Percentiles rank a stretch among this genome's conserved stretches.
Conservation (phyloP, 2,329 filamentous ascomycete genomes). For the Colletotrichum orbiculare region DNA sequence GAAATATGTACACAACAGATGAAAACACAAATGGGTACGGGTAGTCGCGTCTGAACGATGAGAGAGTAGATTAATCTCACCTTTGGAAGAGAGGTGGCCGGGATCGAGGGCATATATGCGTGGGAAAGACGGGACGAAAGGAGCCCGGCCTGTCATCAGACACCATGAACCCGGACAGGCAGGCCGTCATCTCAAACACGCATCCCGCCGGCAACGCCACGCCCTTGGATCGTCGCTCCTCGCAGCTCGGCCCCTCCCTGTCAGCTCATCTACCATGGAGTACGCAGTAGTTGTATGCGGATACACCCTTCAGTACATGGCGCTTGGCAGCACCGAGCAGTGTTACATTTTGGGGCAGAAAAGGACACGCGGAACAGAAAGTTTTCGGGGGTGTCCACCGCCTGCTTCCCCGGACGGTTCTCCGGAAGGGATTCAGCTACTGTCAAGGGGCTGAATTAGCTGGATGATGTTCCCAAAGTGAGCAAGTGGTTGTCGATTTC, state of each 20-base stretch:
- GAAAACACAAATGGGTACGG: slow-evolving; percentile 1
- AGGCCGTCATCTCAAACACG: slow-evolving; percentile 28
- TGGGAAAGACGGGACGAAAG: background rate
- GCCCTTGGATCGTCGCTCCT: slow-evolving; percentile 13
- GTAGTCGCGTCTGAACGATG: too few species aligned
- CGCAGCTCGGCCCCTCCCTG: slow-evolving; percentile 29
- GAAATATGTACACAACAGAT: background rate
- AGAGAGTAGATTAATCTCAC: too few species aligned
- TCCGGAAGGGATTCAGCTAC: slow-evolving; percentile 2
- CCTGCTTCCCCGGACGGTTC: too few species aligned
- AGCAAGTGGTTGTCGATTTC: too few species aligned
- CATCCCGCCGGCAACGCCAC: slow-evolving; percentile 13
- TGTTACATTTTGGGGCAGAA: background rate
- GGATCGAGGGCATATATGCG: too few species aligned
- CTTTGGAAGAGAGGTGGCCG: too few species aligned
- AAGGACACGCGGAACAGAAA: background rate
- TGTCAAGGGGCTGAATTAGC: background rate
- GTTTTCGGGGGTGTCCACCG: too few species aligned
- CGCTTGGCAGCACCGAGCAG: too few species aligned
- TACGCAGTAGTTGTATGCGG: background rate
- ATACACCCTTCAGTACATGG: too few species aligned
- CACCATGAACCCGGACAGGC: background rate
- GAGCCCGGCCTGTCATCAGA: background rate
- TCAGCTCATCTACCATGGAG: background rate
- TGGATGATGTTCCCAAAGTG: too few species aligned